phyloP scores from a whole-genome alignment of 176 grass and related monocot species.

The Hordeum vulgare region DNA sequence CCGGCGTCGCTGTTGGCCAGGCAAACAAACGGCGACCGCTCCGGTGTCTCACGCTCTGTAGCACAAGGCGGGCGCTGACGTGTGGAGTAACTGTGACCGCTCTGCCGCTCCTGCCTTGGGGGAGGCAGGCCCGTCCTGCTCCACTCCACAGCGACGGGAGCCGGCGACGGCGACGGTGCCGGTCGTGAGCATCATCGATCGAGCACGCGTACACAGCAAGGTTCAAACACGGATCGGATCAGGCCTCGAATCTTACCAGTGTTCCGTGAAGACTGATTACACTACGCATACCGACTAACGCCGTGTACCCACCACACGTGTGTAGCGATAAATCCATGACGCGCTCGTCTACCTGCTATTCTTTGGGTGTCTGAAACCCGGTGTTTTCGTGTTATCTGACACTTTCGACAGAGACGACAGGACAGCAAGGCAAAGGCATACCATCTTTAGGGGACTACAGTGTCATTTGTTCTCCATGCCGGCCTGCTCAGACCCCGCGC shows the following conservation, averaged over 20 bases:
- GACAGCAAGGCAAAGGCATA: neutral
- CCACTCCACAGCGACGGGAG: neutral
- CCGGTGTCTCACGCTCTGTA: too few species aligned
- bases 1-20: too few species aligned
- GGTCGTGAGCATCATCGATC: neutral
- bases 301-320: too few species aligned
- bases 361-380: neutral
- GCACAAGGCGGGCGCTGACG: too few species aligned
- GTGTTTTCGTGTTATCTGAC: neutral
- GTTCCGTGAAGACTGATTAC: too few species aligned
- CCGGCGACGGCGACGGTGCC: neutral
- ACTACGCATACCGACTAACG: too few species aligned
- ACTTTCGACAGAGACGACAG: neutral
- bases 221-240: too few species aligned
- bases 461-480: neutral
- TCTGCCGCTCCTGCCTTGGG: neutral
- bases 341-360: too few species aligned
- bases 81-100: neutral
- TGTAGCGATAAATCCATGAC: too few species aligned
- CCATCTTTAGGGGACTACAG: neutral
- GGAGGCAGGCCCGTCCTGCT: neutral
- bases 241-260: too few species aligned
- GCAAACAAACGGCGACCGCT: too few species aligned
- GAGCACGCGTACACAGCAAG: too few species aligned
- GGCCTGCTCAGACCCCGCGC: neutral